These are phyloP conservation scores for Byssothecium circinans DNA, from an alignment of 2,329 filamentous ascomycete genomes.

Conservation along the genomic window DNA sequence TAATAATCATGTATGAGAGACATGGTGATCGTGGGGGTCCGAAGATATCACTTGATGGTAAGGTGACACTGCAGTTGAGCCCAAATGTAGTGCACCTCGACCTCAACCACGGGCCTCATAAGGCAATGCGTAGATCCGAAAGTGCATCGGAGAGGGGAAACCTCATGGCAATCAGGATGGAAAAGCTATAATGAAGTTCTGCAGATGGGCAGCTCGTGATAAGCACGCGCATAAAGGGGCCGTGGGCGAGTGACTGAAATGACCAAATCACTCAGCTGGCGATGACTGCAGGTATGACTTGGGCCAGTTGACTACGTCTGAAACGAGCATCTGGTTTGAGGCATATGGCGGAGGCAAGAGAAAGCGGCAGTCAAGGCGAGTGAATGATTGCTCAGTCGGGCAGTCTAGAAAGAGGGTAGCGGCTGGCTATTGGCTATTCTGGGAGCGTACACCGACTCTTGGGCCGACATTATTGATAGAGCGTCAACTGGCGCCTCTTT, in stretches of 20 bases:
- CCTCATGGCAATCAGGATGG: no score
- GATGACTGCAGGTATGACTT: constrained; percentile 12
- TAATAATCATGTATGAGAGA: constrained; percentile 5
- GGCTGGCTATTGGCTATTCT: background rate
- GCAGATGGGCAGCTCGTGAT: no score
- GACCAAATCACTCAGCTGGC: constrained; percentile 13
- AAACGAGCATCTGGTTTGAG: constrained; percentile 16
- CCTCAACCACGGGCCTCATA: no score
- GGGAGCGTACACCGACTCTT: constrained; percentile 4
- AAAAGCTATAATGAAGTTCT: no score
- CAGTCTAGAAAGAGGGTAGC: background rate
- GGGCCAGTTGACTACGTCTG: constrained; percentile 13
- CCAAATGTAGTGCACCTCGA: no score
- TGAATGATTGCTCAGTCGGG: background rate
- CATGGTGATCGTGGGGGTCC: background rate
- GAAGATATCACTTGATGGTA: background rate
- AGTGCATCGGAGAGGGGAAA: no score
- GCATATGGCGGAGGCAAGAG: constrained; percentile 11
- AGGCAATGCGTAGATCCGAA: no score
- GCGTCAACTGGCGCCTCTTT: constrained; percentile 10
- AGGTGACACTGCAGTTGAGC: no score
- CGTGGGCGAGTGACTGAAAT: constrained; percentile 10
- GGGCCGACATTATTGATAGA: background rate
- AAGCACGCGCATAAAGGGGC: constrained; percentile 20
- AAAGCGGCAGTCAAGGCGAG: background rate